Evolutionary conservation across 2,329 filamentous ascomycete genomes (phyloP).

Genomic region (Rhynchosporium agropyri): DNA sequence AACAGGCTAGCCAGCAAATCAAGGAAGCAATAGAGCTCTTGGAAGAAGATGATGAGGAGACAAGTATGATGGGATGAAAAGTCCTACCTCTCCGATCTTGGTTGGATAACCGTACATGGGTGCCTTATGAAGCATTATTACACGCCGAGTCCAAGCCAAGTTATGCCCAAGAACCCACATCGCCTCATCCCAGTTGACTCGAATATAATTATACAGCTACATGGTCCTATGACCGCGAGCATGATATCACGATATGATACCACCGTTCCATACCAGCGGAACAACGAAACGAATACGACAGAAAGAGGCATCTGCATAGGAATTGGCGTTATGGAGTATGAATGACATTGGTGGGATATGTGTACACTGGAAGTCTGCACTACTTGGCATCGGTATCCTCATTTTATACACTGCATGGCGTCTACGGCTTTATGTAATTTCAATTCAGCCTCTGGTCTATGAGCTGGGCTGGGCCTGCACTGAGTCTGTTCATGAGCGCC

Average conservation of each 20-base stretch:
- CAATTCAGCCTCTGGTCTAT: neutral
- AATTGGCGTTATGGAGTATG: conserved; percentile 20
- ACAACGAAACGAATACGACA: conserved; percentile 13
- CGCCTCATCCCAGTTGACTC: neutral
- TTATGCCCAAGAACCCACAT: neutral
- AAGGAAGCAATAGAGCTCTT: conserved; percentile 96
- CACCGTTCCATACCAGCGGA: neutral
- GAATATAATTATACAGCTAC: conserved; percentile 23
- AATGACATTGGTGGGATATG: conserved; percentile 7
- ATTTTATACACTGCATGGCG: neutral
- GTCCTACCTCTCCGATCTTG: neutral
- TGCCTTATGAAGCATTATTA: neutral
- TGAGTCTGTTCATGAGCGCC: conserved; percentile 7
- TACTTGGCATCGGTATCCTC: neutral
- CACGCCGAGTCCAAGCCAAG: neutral
- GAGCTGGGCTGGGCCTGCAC: neutral
- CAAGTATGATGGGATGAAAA: conserved; percentile 36
- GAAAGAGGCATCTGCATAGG: conserved; percentile 22
- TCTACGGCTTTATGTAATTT: neutral
- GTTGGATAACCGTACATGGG: neutral
- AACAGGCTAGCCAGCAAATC: conserved; percentile 85
- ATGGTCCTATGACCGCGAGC: neutral
- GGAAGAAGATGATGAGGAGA: conserved; percentile 66
- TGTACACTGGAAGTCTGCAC: neutral
- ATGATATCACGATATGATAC: conserved; percentile 31